These are phyloP conservation scores for Candida nonsorbophila DNA, from an alignment of 805 yeast genomes.

Conservation along the genomic window DNA sequence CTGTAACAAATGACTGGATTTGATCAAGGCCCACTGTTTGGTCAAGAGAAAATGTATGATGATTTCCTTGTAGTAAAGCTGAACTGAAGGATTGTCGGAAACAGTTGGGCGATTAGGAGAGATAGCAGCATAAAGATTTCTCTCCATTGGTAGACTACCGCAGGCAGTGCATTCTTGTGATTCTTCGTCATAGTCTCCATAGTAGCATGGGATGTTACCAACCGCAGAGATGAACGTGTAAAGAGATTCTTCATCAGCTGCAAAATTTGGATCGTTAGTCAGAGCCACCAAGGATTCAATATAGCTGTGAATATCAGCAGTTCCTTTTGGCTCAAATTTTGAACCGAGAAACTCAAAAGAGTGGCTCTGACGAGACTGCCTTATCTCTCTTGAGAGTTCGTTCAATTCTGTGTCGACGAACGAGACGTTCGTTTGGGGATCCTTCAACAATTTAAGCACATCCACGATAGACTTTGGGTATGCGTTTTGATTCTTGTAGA, in stretches of 20 bases:
- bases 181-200: constrained; percentile 27
- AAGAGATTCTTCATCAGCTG: background rate
- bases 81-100: constrained; percentile 16
- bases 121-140: constrained; percentile 19
- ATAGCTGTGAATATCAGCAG: too few relatives aligned
- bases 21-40: constrained; percentile 5
- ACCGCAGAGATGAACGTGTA: constrained; percentile 32
- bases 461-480: too few relatives aligned
- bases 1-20: constrained; percentile 19
- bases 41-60: constrained; percentile 13
- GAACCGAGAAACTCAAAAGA: too few relatives aligned
- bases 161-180: constrained; percentile 33
- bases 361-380: too few relatives aligned
- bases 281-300: too few relatives aligned
- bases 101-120: constrained; percentile 16
- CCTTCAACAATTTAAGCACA: too few relatives aligned
- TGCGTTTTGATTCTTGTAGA: too few relatives aligned
- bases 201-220: constrained; percentile 38
- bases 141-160: constrained; percentile 19
- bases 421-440: too few relatives aligned
- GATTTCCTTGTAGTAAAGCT: constrained; percentile 18
- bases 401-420: too few relatives aligned
- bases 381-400: too few relatives aligned
- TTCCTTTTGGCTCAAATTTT: too few relatives aligned
- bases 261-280: background rate